Evolutionary conservation across 306 rosid species (phyloP).

Genomic region (Acacia confusa): DNA sequence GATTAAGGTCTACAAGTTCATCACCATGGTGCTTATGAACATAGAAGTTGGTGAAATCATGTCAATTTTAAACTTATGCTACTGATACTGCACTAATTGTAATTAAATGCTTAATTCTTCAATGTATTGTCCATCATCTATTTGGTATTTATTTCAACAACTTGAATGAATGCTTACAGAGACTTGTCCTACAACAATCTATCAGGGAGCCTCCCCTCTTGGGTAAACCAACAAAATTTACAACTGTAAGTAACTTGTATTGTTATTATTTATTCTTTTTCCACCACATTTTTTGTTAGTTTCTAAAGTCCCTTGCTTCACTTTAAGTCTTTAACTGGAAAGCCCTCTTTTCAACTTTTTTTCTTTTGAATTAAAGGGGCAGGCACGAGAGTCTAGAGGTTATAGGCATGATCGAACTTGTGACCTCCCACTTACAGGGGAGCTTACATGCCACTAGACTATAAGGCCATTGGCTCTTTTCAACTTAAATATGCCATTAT

Average conservation of each 20-base stretch:
- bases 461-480: neutral
- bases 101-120: neutral
- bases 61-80: neutral
- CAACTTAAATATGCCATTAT: neutral
- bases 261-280: neutral
- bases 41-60: neutral
- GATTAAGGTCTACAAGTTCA: neutral
- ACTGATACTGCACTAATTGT: neutral
- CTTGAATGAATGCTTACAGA: slow-evolving; percentile 47
- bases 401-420: too few relatives aligned
- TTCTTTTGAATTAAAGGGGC: too few relatives aligned
- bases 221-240: slow-evolving; percentile 52
- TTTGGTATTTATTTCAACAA: neutral
- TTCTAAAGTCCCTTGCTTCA: neutral
- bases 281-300: neutral
- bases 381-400: too few relatives aligned
- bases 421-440: too few relatives aligned
- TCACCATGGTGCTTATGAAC: neutral
- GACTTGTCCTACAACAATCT: slow-evolving; percentile 82
- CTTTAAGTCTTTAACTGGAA: neutral
- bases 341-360: neutral
- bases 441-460: too few relatives aligned
- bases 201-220: slow-evolving; percentile 73
- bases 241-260: slow-evolving; percentile 51
- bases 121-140: neutral